Conservation (phyloP, 1,284 basidiomycete genomes). For the Rhodotorula mucilaginosa region DNA sequence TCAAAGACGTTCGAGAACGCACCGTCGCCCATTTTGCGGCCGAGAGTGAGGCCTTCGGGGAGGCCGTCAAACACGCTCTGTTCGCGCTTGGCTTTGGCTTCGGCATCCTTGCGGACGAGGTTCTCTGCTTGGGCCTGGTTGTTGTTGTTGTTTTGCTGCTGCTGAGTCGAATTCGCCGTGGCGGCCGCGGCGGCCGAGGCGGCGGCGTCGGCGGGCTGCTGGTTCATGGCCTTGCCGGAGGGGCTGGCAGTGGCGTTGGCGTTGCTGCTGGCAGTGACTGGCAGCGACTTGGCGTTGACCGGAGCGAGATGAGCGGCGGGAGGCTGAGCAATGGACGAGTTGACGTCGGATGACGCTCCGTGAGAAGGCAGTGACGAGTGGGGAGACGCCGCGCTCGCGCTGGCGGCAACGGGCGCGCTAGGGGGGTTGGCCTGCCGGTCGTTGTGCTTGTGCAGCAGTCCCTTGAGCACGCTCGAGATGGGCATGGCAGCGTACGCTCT, state of each 20-base stretch:
- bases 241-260: neutral
- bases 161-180: neutral
- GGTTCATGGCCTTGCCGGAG: neutral
- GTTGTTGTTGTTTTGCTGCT: neutral
- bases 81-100: constrained; percentile 32
- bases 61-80: constrained; percentile 33
- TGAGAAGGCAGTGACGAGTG: neutral
- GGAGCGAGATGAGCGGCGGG: constrained; percentile 12
- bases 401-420: neutral
- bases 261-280: constrained; percentile 2
- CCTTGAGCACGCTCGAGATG: constrained; percentile 10
- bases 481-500: constrained; percentile 4
- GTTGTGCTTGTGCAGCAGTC: constrained; percentile 15
- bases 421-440: constrained; percentile 1
- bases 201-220: neutral
- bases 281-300: neutral
- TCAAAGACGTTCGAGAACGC: constrained; percentile 99
- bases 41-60: constrained; percentile 35
- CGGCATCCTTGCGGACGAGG: constrained; percentile 30
- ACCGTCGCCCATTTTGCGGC: constrained; percentile 54
- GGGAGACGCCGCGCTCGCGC: neutral
- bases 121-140: constrained; percentile 29
- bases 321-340: neutral
- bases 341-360: constrained; percentile 2
- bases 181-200: neutral